Evolutionary conservation across 805 yeast genomes (phyloP).

Genomic region (Candida montana): DNA sequence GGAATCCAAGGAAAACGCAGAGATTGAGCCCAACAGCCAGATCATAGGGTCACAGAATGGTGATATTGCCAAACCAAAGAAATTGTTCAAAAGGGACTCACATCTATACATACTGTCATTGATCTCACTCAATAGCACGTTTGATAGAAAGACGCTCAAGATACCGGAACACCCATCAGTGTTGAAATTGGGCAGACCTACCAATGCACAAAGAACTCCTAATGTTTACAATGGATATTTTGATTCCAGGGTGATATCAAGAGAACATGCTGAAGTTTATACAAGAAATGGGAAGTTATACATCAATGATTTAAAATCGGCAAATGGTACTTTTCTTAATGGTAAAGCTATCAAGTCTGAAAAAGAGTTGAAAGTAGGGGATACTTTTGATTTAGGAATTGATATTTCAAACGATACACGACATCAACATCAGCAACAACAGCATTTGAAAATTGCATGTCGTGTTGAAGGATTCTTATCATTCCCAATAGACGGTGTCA

Average conservation of each 20-base stretch:
- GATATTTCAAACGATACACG: slow-evolving; percentile 58
- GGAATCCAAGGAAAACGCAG: background rate
- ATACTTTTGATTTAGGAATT: slow-evolving; percentile 88
- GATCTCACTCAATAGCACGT: slow-evolving; percentile 73
- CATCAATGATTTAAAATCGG: slow-evolving; percentile 81
- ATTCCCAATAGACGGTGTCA: slow-evolving; percentile 30
- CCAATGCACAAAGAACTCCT: slow-evolving; percentile 50
- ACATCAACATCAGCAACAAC: slow-evolving; percentile 43
- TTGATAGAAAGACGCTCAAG: slow-evolving; percentile 69
- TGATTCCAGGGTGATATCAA: slow-evolving; percentile 85
- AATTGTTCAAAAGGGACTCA: slow-evolving; percentile 13
- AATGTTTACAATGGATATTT: slow-evolving; percentile 81
- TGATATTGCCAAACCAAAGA: background rate
- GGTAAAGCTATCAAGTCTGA: slow-evolving; percentile 56
- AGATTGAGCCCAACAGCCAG: too few relatives aligned
- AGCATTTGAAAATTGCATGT: slow-evolving; percentile 85
- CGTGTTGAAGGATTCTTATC: slow-evolving; percentile 68
- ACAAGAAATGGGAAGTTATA: slow-evolving; percentile 70
- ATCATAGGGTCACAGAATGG: background rate
- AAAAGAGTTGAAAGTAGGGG: slow-evolving; percentile 69
- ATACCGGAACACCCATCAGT: slow-evolving; percentile 82
- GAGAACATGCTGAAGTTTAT: slow-evolving; percentile 91
- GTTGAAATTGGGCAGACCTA: slow-evolving; percentile 85
- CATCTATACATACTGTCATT: slow-evolving; percentile 61
- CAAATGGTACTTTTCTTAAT: slow-evolving; percentile 93